These are phyloP conservation scores for Rosa multiflora DNA, from an alignment of 306 rosid genomes.

Conservation along the genomic window DNA sequence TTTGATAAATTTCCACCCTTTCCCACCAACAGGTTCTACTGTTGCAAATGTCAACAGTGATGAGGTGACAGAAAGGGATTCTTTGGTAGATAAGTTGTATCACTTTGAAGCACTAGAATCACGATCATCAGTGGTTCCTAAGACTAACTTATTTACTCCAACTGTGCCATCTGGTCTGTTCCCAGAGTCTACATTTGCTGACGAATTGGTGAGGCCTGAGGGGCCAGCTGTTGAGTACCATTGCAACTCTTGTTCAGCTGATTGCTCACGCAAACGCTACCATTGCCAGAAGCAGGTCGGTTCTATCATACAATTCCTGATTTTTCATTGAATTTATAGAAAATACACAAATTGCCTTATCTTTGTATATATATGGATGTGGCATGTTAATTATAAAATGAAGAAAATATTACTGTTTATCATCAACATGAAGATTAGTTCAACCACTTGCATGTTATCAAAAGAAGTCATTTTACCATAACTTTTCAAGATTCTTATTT, in stretches of 20 bases:
- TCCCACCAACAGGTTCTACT: constrained; percentile 50
- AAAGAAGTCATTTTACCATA: background rate
- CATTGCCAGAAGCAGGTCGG: constrained; percentile 98
- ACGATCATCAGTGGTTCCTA: constrained; percentile 47
- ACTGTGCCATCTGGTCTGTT: constrained; percentile 63
- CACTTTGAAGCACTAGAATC: constrained; percentile 65
- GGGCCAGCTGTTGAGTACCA: constrained; percentile 92
- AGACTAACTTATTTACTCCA: constrained; percentile 45
- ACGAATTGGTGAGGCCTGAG: constrained; percentile 75
- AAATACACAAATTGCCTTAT: background rate
- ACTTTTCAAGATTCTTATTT: background rate
- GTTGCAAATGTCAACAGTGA: constrained; percentile 37
- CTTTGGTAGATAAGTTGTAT: constrained; percentile 70
- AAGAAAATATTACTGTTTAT: background rate
- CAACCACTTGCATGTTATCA: background rate
- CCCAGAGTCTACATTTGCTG: constrained; percentile 74
- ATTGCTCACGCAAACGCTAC: constrained; percentile 96
- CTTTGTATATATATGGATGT: background rate
- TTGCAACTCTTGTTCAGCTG: constrained; percentile 94
- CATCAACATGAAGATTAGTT: background rate
- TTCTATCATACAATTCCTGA: constrained; percentile 5
- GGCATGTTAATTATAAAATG: background rate
- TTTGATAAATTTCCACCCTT: constrained; percentile 88
- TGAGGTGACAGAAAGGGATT: constrained; percentile 42
- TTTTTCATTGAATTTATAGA: background rate